A percentile compares a stretch with the other conserved stretches of the same genome.
Evolutionary conservation across 2,329 filamentous ascomycete genomes (phyloP).

Genomic region (Ciborinia camelliae): DNA sequence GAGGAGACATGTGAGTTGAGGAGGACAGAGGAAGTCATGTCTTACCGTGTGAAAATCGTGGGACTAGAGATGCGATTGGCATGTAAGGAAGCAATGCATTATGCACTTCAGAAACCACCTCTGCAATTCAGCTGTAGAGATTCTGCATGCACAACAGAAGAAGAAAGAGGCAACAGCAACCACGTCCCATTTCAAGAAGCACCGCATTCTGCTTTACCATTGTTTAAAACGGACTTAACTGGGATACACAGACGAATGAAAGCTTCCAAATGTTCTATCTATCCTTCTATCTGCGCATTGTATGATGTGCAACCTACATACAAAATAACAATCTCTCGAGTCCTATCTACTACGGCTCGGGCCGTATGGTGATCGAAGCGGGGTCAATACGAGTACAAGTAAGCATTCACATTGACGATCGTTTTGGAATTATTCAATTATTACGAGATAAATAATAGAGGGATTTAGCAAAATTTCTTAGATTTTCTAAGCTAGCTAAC

Average conservation of each 20-base stretch:
- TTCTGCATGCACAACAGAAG: not conserved
- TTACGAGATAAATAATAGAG: no score
- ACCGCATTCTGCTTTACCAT: not conserved
- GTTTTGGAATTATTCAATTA: not conserved
- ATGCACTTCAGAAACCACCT: not conserved
- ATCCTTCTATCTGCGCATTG: not conserved
- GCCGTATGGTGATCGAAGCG: conserved; percentile 13
- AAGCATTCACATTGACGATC: not conserved
- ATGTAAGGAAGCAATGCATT: conserved; percentile 8
- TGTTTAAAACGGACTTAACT: not conserved
- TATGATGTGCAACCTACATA: not conserved
- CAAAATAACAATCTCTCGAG: not conserved
- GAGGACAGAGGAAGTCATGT: not conserved
- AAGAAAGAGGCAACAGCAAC: not conserved
- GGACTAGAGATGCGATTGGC: not conserved
- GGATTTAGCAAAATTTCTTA: no score
- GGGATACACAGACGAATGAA: not conserved
- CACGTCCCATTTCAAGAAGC: not conserved
- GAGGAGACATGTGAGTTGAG: conserved; percentile 1
- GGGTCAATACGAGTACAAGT: not conserved
- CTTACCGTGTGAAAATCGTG: not conserved
- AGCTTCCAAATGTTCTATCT: not conserved
- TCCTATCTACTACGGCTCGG: conserved; percentile 1
- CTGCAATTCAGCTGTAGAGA: not conserved
- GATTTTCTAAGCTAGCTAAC: no score